Evolutionary conservation across 306 rosid species (phyloP).

Genomic region (Hippophae tibetana): DNA sequence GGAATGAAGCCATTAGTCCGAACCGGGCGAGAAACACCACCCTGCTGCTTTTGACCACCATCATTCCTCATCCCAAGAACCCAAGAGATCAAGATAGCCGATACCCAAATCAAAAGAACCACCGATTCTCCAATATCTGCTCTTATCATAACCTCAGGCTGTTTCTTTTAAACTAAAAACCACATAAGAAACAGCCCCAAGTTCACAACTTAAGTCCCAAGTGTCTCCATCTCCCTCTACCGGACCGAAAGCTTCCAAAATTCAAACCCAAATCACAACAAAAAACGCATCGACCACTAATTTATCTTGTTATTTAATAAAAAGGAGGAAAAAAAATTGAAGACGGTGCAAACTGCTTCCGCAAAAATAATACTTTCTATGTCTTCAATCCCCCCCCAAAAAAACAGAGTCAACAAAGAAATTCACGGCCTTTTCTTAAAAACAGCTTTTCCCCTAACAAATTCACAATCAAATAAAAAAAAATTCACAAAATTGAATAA

Average conservation of each 20-base stretch:
- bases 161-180: conserved; percentile 32
- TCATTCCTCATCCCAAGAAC: conserved; percentile 86
- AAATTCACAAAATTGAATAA: conserved; percentile 6
- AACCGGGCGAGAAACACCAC: conserved; percentile 36
- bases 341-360: conserved; percentile 21
- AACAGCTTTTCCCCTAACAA: conserved; percentile 13
- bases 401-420: conserved; percentile 5
- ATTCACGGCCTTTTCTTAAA: background rate
- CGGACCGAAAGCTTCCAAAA: conserved; percentile 34
- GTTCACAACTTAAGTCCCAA: conserved; percentile 31
- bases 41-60: conserved; percentile 63
- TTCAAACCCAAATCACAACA: conserved; percentile 24
- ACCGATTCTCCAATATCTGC: conserved; percentile 41
- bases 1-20: conserved; percentile 67
- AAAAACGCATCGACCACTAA: conserved; percentile 12
- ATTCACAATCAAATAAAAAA: conserved; percentile 17
- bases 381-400: conserved; percentile 27
- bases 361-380: conserved; percentile 1
- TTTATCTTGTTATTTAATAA: conserved; percentile 12
- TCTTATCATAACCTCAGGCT: conserved; percentile 59
- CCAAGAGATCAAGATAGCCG: conserved; percentile 32
- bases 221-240: conserved; percentile 37
- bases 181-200: conserved; percentile 40
- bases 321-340: conserved; percentile 13
- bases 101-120: conserved; percentile 37